Percentiles rank a stretch among this genome's conserved stretches.
Evolutionary conservation across 768 basidiomycete species (phyloP).

Genomic region (Pisolithus marmoratus): DNA sequence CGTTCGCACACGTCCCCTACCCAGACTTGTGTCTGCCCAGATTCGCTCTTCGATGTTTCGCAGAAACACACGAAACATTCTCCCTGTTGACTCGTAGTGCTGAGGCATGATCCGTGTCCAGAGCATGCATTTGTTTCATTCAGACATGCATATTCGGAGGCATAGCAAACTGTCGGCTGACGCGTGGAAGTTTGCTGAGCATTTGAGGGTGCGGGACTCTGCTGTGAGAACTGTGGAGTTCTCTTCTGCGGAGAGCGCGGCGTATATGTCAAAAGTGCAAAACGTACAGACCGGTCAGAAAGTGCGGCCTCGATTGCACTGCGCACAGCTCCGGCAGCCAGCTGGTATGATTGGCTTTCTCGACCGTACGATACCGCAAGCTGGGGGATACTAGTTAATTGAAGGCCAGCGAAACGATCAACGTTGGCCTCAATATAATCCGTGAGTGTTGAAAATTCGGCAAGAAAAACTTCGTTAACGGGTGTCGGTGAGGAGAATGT

Average conservation of each 20-base stretch:
- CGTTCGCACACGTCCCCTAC: conserved; percentile 72
- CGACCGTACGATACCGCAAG: conserved; percentile 43
- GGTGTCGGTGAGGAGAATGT: conserved; percentile 37
- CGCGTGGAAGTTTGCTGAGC: conserved; percentile 44
- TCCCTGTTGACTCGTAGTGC: conserved; percentile 52
- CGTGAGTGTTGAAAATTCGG: conserved; percentile 40
- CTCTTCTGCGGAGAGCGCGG: conserved; percentile 32
- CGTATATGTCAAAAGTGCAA: conserved; percentile 40
- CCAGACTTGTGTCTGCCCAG: conserved; percentile 61
- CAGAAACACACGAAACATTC: conserved; percentile 47
- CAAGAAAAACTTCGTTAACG: conserved; percentile 33
- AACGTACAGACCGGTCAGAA: conserved; percentile 32
- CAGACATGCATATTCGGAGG: conserved; percentile 46
- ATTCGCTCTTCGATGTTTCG: conserved; percentile 41
- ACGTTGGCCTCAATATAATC: conserved; percentile 43
- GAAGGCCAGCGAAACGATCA: conserved; percentile 58
- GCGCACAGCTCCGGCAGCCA: conserved; percentile 41
- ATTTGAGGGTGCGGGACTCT: conserved; percentile 42
- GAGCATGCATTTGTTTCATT: conserved; percentile 65
- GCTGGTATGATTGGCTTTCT: conserved; percentile 49
- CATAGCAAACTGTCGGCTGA: conserved; percentile 58
- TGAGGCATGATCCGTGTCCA: conserved; percentile 61
- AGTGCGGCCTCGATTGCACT: conserved; percentile 41
- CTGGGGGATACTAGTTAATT: conserved; percentile 45
- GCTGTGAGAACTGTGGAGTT: conserved; percentile 35